A percentile compares a stretch with the other conserved stretches of the same genome.
phyloP scores from a whole-genome alignment of 2,329 filamentous ascomycete species.

The Alternaria dauci region DNA sequence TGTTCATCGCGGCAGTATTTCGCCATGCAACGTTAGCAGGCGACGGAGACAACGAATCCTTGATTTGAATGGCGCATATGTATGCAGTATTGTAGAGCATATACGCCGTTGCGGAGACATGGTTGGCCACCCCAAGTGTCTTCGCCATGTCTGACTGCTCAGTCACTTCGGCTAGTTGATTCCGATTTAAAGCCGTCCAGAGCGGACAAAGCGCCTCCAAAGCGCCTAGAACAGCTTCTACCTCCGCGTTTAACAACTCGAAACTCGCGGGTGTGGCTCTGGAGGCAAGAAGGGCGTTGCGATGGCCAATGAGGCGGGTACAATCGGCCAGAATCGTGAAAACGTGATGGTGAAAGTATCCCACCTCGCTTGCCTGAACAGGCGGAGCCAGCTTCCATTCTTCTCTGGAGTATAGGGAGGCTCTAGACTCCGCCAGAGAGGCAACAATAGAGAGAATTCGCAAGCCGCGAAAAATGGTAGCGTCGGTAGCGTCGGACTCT shows the following conservation, averaged over 20 bases:
- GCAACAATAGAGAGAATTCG: slow-evolving; percentile 37
- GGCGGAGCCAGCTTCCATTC: slow-evolving; percentile 37
- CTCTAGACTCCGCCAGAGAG: slow-evolving; percentile 26
- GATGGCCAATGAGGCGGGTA: slow-evolving; percentile 28
- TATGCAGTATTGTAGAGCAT: slow-evolving; percentile 38
- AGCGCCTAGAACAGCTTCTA: slow-evolving; percentile 7
- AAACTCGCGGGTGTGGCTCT: not conserved
- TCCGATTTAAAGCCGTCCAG: slow-evolving; percentile 29
- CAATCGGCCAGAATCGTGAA: slow-evolving; percentile 37
- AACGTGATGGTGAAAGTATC: slow-evolving; percentile 28
- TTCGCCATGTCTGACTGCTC: slow-evolving; percentile 14
- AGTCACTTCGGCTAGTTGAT: slow-evolving; percentile 7
- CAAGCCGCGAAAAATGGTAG: slow-evolving; percentile 30
- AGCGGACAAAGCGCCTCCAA: slow-evolving; percentile 21
- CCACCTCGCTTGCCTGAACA: slow-evolving; percentile 16
- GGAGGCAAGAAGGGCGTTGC: slow-evolving; percentile 12
- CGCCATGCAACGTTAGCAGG: slow-evolving; percentile 20
- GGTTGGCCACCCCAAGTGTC: slow-evolving; percentile 28
- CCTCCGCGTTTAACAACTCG: slow-evolving; percentile 16
- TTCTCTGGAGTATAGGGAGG: slow-evolving; percentile 30
- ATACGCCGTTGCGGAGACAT: slow-evolving; percentile 31
- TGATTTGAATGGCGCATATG: slow-evolving; percentile 32
- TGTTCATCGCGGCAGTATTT: slow-evolving; percentile 29
- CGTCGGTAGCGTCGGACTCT: slow-evolving; percentile 13
- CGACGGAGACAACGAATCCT: slow-evolving; percentile 29